A percentile compares a stretch with the other conserved stretches of the same genome.
phyloP scores from a whole-genome alignment of 2,329 filamentous ascomycete genomes.

The Penicillium psychrosexuale region DNA sequence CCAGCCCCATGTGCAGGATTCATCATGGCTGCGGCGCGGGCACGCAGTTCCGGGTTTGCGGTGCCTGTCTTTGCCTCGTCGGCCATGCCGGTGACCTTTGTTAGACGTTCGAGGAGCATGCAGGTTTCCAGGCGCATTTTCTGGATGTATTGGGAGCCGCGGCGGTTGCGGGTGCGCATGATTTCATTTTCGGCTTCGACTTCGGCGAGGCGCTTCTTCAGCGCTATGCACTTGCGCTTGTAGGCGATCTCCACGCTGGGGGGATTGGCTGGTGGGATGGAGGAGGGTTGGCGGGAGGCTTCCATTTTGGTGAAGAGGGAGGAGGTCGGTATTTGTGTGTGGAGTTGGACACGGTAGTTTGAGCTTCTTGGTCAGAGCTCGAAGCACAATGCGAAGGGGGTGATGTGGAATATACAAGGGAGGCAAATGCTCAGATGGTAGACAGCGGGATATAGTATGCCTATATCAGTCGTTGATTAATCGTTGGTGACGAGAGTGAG shows the following conservation, averaged over 20 bases:
- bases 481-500: not conserved
- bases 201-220: slow-evolving; percentile 86
- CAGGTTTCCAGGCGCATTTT: slow-evolving; percentile 71
- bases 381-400: slow-evolving; percentile 2
- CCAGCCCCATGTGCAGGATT: slow-evolving; percentile 17
- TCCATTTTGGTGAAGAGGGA: slow-evolving; percentile 28
- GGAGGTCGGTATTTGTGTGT: not conserved
- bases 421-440: not conserved
- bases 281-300: slow-evolving; percentile 20
- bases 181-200: slow-evolving; percentile 90
- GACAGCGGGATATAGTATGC: not conserved
- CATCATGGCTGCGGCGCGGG: slow-evolving; percentile 36
- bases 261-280: slow-evolving; percentile 53
- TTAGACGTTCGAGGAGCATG: slow-evolving; percentile 43
- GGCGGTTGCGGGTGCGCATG: slow-evolving; percentile 71
- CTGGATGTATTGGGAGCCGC: slow-evolving; percentile 79
- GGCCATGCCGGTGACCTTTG: slow-evolving; percentile 42
- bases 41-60: slow-evolving; percentile 35
- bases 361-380: not conserved
- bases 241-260: slow-evolving; percentile 95
- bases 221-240: slow-evolving; percentile 90
- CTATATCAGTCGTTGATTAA: not conserved
- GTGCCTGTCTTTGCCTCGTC: slow-evolving; percentile 37
- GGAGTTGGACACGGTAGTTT: not conserved
- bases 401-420: not conserved